These are phyloP conservation scores for Blastobotrys terrestris DNA, from an alignment of 805 yeast genomes.

Conservation along the genomic window DNA sequence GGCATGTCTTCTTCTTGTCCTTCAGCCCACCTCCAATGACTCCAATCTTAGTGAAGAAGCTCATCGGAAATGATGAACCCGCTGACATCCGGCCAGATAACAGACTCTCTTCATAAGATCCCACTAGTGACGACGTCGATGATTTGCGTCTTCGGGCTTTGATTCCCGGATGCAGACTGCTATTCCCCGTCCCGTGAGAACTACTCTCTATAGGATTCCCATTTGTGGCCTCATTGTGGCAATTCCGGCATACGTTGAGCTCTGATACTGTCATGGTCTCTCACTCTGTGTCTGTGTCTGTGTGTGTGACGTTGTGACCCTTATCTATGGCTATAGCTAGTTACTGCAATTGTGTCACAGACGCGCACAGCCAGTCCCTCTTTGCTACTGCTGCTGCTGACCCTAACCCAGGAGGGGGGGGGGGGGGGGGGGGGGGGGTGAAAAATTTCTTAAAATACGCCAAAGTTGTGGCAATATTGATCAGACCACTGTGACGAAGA, in stretches of 20 bases:
- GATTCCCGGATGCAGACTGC: neutral
- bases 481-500: no score
- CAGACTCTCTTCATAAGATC: conserved; percentile 32
- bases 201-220: neutral
- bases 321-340: no score
- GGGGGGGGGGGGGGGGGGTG: no score
- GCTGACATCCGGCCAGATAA: conserved; percentile 28
- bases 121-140: conserved; percentile 22
- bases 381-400: no score
- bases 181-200: neutral
- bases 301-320: neutral
- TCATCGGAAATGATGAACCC: conserved; percentile 23
- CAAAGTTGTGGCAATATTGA: no score
- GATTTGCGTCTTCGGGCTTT: conserved; percentile 5
- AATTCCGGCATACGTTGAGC: neutral
- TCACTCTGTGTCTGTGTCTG: neutral
- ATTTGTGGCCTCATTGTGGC: neutral
- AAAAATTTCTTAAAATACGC: no score
- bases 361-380: no score
- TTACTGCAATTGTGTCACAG: neutral
- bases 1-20: conserved; percentile 19
- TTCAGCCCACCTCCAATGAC: conserved; percentile 21
- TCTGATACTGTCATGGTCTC: neutral
- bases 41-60: conserved; percentile 24
- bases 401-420: no score